Conservation (phyloP, 1,139 yeast genomes). For the Diutina sp. region DNA sequence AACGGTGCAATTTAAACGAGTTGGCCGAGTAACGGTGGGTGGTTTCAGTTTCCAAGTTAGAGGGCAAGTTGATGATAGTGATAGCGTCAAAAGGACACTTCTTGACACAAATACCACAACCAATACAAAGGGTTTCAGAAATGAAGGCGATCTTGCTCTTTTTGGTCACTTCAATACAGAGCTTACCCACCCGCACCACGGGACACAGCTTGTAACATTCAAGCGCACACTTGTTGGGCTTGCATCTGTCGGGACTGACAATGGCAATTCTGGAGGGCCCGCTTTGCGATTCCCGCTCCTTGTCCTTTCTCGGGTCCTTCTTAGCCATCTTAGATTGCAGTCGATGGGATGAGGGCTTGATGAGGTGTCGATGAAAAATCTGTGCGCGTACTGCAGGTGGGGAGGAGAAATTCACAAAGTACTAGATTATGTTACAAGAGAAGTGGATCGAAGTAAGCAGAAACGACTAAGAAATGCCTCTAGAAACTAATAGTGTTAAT, state of each 20-base stretch:
- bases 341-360: background rate
- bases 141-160: constrained; percentile 86
- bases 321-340: background rate
- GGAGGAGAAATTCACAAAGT: background rate
- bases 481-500: background rate
- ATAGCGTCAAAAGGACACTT: constrained; percentile 98
- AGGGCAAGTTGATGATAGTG: constrained; percentile 87
- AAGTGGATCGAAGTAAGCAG: background rate
- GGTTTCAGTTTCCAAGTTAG: constrained; percentile 82
- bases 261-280: constrained; percentile 18
- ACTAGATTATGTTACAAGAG: background rate
- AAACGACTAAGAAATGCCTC: background rate
- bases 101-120: constrained; percentile 98
- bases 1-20: constrained; percentile 90
- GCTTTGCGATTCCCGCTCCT: background rate
- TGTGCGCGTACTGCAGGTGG: background rate
- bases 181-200: constrained; percentile 92
- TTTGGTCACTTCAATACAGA: constrained; percentile 93
- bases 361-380: background rate
- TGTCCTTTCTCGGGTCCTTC: background rate
- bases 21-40: constrained; percentile 97
- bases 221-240: constrained; percentile 96
- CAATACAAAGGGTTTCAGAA: constrained; percentile 92
- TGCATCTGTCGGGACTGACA: constrained; percentile 86
- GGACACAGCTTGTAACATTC: constrained; percentile 97